A percentile compares a stretch with the other conserved stretches of the same genome.
These are phyloP conservation scores for Penium margaritaceum DNA, from an alignment of 139 green algal species.

Conservation along the genomic window DNA sequence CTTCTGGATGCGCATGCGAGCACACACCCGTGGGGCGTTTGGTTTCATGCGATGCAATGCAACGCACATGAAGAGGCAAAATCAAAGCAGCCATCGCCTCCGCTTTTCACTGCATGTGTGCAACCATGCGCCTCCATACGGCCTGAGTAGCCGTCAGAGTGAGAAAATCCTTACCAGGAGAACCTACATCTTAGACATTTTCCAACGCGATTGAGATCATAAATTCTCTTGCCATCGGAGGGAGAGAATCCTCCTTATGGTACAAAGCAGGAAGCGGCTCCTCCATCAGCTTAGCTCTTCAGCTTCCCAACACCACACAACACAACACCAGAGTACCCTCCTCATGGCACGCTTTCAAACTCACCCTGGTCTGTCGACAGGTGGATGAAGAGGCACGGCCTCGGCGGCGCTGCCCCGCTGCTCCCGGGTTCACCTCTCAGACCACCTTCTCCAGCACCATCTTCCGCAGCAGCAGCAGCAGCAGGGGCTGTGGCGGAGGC, in stretches of 20 bases:
- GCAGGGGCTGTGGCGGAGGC: too few relatives aligned
- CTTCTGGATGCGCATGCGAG: not conserved
- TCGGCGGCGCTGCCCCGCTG: conserved; percentile 40
- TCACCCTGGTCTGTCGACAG: conserved; percentile 71
- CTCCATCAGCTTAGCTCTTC: too few relatives aligned
- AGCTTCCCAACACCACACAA: not conserved
- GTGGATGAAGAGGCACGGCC: conserved; percentile 59
- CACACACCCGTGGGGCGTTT: too few relatives aligned
- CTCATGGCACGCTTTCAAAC: not conserved
- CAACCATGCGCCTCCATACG: too few relatives aligned
- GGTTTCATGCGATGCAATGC: too few relatives aligned
- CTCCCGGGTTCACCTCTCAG: not conserved
- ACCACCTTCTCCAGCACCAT: not conserved
- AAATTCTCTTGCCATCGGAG: not conserved
- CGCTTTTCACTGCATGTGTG: too few relatives aligned
- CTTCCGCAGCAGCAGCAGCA: not conserved
- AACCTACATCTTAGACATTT: not conserved
- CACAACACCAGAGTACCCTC: not conserved
- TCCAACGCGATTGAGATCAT: not conserved
- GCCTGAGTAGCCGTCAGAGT: too few relatives aligned
- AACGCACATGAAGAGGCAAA: too few relatives aligned
- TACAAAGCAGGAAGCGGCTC: not conserved
- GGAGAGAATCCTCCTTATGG: not conserved
- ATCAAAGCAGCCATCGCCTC: too few relatives aligned
- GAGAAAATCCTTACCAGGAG: too few relatives aligned